These are phyloP conservation scores for Ichthyophthirius multifiliis DNA, from an alignment of 169 alveolate genomes.

Conservation along the genomic window DNA sequence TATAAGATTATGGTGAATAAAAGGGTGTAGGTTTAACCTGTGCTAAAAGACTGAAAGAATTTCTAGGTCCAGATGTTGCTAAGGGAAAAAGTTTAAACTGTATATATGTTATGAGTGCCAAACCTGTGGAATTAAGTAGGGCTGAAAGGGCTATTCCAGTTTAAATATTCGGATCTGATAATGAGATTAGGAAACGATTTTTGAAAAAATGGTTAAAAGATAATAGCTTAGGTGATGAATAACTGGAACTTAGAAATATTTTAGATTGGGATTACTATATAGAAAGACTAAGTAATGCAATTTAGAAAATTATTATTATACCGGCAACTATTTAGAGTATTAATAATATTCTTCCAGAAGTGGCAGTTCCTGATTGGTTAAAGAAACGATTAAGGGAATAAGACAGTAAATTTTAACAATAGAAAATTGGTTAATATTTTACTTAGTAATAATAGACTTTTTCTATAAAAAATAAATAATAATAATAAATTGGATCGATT, in stretches of 20 bases:
- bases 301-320: conserved; percentile 91
- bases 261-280: conserved; percentile 97
- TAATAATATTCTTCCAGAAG: conserved; percentile 92
- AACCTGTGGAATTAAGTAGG: conserved; percentile 92
- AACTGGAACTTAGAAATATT: conserved; percentile 88
- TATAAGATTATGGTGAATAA: conserved; percentile 90
- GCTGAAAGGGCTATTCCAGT: conserved; percentile 97
- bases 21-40: conserved; percentile 94
- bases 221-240: conserved; percentile 44
- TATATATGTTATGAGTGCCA: conserved; percentile 89
- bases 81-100: conserved; percentile 87
- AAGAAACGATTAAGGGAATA: conserved; percentile 62
- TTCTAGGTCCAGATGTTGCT: conserved; percentile 82
- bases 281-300: conserved; percentile 92
- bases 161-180: conserved; percentile 85
- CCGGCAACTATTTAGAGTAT: conserved; percentile 96
- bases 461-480: no score
- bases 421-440: conserved; percentile 41
- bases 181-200: conserved; percentile 78
- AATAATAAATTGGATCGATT: no score
- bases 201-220: conserved; percentile 85
- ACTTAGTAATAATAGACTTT: conserved; percentile 35
- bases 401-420: conserved; percentile 58
- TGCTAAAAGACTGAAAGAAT: conserved; percentile 93
- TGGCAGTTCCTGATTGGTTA: conserved; percentile 95